Evolutionary conservation across 768 basidiomycete genomes (phyloP), one percentile per base, ranked within the genome.

Genomic region (Jaapia argillacea): DNA sequence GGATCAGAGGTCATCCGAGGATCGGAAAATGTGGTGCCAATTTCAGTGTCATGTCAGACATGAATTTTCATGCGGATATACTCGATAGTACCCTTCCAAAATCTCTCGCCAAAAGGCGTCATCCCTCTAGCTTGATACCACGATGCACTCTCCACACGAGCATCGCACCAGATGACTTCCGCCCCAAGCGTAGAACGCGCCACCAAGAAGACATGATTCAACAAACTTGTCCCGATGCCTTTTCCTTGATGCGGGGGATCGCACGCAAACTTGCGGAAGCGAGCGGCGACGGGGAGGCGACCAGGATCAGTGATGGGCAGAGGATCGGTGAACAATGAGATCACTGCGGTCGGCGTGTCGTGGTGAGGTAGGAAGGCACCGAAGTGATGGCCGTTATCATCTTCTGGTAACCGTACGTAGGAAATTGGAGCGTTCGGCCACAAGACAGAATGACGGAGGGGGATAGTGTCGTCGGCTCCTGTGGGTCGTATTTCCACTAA

Each of bases 221-320:
- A 59, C 36, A 79, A 63, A 40, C 53, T 58, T 21, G 72, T 69
- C 25, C 74, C 77, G 46, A 82, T 63, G 21, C 77, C 77, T 47
- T 52, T 66, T 18, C 70, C 65, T 58, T 77, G 78, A 52, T 67
- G 65, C n/a, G 55, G 48, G 24, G 66, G 62, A 36, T 69, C 63
- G 58, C 74, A 81, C 14, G 77, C 72, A 53, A 81, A 81, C 53
- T 80, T 81, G 48, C 76, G 65, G 60, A 80, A 79, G 23, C 75
- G 69, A 18, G 68, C 67, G 13, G 57, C 47, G 41, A 42, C 43
- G 45, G 40, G 22, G 21, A 41, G 42, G 24, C 16, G 18, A 24
- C 23, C 45, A 53, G 56, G 60, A 57, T 55, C 62, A 59, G 54
- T 64, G 63, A 26, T 21, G 14, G 63, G 65, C 36, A 69, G 45